These are phyloP conservation scores for Ophiostoma perfectum DNA, from an alignment of 2,329 filamentous ascomycete species.

Conservation along the genomic window DNA sequence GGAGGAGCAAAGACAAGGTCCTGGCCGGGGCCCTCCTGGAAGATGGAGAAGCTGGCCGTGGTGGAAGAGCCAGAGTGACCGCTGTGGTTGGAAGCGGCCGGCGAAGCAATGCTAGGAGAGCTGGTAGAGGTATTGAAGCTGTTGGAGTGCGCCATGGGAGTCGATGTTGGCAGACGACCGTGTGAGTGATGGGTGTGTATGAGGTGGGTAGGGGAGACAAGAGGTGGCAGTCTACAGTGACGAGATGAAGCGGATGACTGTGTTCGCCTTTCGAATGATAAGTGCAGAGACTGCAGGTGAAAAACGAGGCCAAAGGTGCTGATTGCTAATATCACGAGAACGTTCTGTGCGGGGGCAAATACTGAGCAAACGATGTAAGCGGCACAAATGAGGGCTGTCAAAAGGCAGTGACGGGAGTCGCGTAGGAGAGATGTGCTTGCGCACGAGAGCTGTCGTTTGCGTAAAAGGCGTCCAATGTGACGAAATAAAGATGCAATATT, in stretches of 20 bases:
- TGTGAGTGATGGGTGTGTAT: not conserved
- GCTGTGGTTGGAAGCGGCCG: slow-evolving; percentile 21
- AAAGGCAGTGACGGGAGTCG: not conserved
- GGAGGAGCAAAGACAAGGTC: slow-evolving; percentile 61
- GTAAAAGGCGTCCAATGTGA: slow-evolving; percentile 11
- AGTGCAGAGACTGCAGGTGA: not conserved
- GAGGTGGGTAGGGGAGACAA: not conserved
- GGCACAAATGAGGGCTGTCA: not conserved
- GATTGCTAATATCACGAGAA: slow-evolving; percentile 7
- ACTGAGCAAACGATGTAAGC: not conserved
- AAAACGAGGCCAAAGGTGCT: not conserved
- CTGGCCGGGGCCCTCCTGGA: slow-evolving; percentile 52
- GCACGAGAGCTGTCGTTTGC: slow-evolving; percentile 14
- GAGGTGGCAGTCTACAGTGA: not conserved
- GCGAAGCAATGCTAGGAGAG: slow-evolving; percentile 21
- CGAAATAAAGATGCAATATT: slow-evolving; percentile 6
- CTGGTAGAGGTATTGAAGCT: slow-evolving; percentile 22
- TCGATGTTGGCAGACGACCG: not conserved
- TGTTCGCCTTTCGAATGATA: not conserved
- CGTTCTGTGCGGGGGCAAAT: not conserved
- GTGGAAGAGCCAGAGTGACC: slow-evolving; percentile 15
- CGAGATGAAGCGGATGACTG: not conserved
- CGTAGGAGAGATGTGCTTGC: slow-evolving; percentile 15
- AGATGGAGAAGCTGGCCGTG: slow-evolving; percentile 48
- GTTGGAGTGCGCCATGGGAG: slow-evolving; percentile 22